Base-by-base conservation (phyloP, 208 protist genomes). In the Histomonas meleagridis region DNA sequence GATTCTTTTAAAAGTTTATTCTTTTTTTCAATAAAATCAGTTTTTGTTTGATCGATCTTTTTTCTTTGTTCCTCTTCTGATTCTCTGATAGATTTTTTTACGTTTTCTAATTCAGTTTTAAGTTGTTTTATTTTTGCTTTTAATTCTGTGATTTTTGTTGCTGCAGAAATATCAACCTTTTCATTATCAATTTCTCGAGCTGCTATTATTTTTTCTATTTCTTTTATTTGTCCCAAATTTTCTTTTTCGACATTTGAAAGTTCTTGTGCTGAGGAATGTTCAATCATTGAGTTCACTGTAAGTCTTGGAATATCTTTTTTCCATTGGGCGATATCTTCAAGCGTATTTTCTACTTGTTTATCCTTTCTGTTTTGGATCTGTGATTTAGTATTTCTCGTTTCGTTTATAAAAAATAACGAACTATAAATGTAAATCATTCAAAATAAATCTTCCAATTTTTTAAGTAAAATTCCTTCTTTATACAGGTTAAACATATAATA, bases 71-170 rank as follows among this genome's bases (percentile, higher is more conserved):
- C 35, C 23, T 86, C 46, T 49, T 86, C 46, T 18, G 76, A 40
- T 57, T 86, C 46, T 55, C 55, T 48, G 9, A 86, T 86, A 14
- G 76, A 86, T 38, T 86, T 40, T 32, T 43, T 14, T 18, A 86
- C 76, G 38, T 46, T 55, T 48, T 55, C 55, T 0, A 86, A 55
- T 86, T 86, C 76, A 38, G 23, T 38, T 49, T 86, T 86, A 0
- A 86, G 43, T 40, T 86, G 26, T 55, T 43, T 32, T 7, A 86
- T 26, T 32, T 86, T 86, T 51, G 21, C 10, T 48, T 86, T 86
- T 7, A 86, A 26, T 46, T 86, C 76, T 35, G n/a, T 86, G 76
- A 86, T 86, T 55, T 65, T 65, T 32, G 60, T 65, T n/a, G 60
- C 60, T 32, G n/a, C 60, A 65, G n/a, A 32, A 28, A 26, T 65